Percentiles rank a stretch among this genome's conserved stretches.
These are phyloP conservation scores for Ophiostoma triangulosporum DNA, from an alignment of 2,329 filamentous ascomycete genomes.

Conservation along the genomic window DNA sequence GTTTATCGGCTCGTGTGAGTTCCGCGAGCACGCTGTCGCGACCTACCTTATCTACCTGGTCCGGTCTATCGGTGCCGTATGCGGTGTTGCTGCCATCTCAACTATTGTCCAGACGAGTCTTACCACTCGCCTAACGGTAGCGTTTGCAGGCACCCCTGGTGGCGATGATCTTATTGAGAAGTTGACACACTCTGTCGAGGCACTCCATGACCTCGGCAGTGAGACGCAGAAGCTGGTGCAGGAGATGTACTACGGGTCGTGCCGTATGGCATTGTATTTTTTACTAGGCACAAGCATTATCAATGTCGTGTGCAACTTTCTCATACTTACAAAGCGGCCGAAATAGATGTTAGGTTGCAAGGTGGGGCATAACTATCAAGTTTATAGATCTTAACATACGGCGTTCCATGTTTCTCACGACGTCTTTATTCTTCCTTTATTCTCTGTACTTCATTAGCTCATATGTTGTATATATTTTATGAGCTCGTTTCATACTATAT, in stretches of 20 bases:
- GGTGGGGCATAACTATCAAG: no score
- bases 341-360: background rate
- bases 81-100: slow-evolving; percentile 9
- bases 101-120: slow-evolving; percentile 7
- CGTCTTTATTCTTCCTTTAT: no score
- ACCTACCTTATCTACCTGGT: slow-evolving; percentile 9
- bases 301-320: slow-evolving; percentile 3
- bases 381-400: no score
- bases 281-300: slow-evolving; percentile 1
- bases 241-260: slow-evolving; percentile 8
- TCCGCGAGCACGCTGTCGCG: slow-evolving; percentile 9
- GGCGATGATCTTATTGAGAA: slow-evolving; percentile 6
- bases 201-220: slow-evolving; percentile 1
- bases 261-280: slow-evolving; percentile 9
- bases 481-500: no score
- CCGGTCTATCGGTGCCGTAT: slow-evolving; percentile 8
- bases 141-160: slow-evolving; percentile 3
- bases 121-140: background rate
- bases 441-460: no score
- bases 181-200: slow-evolving; percentile 9
- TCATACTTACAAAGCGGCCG: background rate
- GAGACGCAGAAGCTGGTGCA: slow-evolving; percentile 7
- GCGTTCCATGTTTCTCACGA: no score
- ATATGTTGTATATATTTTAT: no score
- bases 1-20: background rate